These are phyloP conservation scores for Aristolochia contorta DNA, from an alignment of 164 flowering plant genomes.

Conservation along the genomic window DNA sequence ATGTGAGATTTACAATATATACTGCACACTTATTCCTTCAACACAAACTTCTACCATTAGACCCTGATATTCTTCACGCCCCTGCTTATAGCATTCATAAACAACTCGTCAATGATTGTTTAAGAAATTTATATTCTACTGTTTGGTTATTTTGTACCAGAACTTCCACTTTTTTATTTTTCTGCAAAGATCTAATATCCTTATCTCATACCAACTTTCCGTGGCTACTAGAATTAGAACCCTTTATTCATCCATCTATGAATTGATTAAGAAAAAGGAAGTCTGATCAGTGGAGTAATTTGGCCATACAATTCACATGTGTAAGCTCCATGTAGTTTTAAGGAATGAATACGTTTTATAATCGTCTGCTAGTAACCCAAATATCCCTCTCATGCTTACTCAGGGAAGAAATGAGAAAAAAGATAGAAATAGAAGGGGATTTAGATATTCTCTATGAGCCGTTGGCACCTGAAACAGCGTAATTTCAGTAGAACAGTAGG, in stretches of 20 bases:
- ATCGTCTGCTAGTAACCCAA: too few relatives aligned
- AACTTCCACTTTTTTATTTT: neutral
- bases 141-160: constrained; percentile 1
- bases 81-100: neutral
- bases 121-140: constrained; percentile 4
- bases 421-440: too few relatives aligned
- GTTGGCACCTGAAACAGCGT: neutral
- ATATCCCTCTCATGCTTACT: too few relatives aligned
- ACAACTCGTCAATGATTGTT: constrained; percentile 5
- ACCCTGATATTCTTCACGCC: neutral
- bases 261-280: too few relatives aligned
- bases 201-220: constrained; percentile 1
- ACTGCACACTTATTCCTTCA: too few relatives aligned
- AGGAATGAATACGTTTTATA: too few relatives aligned
- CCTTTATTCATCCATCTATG: constrained; percentile 1
- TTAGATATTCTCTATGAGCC: neutral
- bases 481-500: neutral
- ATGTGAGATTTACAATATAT: too few relatives aligned
- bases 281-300: neutral
- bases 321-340: neutral
- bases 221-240: neutral
- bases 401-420: too few relatives aligned
- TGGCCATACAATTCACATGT: constrained; percentile 1
- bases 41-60: too few relatives aligned
- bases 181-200: neutral